Evolutionary conservation across 2,329 filamentous ascomycete genomes (phyloP).

Genomic region (Lachnellula cervina): DNA sequence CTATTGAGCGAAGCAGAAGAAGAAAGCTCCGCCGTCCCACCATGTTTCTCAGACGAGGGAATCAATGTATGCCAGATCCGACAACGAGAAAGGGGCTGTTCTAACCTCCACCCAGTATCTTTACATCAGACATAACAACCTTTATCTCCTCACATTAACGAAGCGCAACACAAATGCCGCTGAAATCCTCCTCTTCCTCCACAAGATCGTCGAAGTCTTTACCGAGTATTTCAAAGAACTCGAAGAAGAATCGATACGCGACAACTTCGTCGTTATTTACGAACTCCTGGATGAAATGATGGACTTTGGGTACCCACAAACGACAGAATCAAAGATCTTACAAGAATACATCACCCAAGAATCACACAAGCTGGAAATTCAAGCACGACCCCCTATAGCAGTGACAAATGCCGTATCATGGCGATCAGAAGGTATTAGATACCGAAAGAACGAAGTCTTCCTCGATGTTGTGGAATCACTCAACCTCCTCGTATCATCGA

Average conservation of each 20-base stretch:
- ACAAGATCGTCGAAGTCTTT: conserved; percentile 97
- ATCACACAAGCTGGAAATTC: conserved; percentile 95
- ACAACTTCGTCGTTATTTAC: conserved; percentile 99
- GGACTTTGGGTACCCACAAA: conserved; percentile 99
- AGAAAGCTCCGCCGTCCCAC: conserved; percentile 94
- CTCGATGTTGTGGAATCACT: conserved; percentile 94
- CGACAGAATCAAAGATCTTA: conserved; percentile 95
- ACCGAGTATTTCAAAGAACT: conserved; percentile 99
- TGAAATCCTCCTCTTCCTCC: conserved; percentile 95
- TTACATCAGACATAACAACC: conserved; percentile 98
- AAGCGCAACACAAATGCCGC: conserved; percentile 99
- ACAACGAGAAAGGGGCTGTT: conserved; percentile 1
- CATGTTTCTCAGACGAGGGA: conserved; percentile 96
- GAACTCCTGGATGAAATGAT: conserved; percentile 99
- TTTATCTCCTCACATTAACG: conserved; percentile 94
- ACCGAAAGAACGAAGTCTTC: conserved; percentile 99
- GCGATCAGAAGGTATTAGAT: conserved; percentile 95
- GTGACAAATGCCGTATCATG: conserved; percentile 98
- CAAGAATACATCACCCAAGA: conserved; percentile 99
- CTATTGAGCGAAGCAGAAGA: conserved; percentile 98
- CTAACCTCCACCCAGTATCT: conserved; percentile 63
- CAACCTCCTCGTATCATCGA: conserved; percentile 89
- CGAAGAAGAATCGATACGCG: conserved; percentile 96
- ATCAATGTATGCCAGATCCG: conserved; percentile 68
- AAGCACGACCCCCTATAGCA: conserved; percentile 91